phyloP scores from a whole-genome alignment of 179 eudicot species.

The Drosera spatulata region DNA sequence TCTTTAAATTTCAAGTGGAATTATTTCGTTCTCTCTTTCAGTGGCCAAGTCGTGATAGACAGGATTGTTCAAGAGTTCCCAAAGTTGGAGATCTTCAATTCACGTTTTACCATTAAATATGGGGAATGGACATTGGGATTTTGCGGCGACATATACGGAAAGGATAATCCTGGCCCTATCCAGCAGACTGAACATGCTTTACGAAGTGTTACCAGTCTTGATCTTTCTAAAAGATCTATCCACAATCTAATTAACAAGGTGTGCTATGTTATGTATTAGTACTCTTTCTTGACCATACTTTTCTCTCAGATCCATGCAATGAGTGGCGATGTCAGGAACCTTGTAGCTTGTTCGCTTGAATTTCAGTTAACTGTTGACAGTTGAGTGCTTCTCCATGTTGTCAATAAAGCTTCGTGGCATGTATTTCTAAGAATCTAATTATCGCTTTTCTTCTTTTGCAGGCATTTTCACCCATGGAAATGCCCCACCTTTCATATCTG shows the following conservation, averaged over 20 bases:
- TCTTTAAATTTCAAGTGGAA: neutral
- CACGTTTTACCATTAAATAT: constrained; percentile 57
- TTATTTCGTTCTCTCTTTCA: constrained; percentile 23
- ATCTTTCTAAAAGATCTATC: constrained; percentile 74
- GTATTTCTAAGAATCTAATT: neutral
- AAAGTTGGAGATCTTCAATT: constrained; percentile 72
- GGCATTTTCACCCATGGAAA: constrained; percentile 60
- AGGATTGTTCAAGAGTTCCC: constrained; percentile 51
- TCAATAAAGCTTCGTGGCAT: neutral
- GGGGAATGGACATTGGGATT: constrained; percentile 93
- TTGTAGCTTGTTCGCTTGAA: too few relatives aligned
- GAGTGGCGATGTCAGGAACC: neutral
- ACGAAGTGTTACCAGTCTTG: constrained; percentile 46
- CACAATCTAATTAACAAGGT: constrained; percentile 69
- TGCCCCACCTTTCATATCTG: constrained; percentile 60
- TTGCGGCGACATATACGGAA: constrained; percentile 70
- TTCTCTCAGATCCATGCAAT: neutral
- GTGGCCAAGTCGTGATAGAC: constrained; percentile 38
- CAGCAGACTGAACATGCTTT: constrained; percentile 31
- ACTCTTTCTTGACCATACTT: neutral
- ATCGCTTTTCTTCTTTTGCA: constrained; percentile 16
- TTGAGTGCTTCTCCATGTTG: neutral
- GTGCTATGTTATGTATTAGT: constrained; percentile 3
- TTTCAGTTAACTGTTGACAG: too few relatives aligned
- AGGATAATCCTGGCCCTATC: constrained; percentile 52